Evolutionary conservation across 345 rosid genomes (phyloP).

Genomic region (Eucalyptus sp.): DNA sequence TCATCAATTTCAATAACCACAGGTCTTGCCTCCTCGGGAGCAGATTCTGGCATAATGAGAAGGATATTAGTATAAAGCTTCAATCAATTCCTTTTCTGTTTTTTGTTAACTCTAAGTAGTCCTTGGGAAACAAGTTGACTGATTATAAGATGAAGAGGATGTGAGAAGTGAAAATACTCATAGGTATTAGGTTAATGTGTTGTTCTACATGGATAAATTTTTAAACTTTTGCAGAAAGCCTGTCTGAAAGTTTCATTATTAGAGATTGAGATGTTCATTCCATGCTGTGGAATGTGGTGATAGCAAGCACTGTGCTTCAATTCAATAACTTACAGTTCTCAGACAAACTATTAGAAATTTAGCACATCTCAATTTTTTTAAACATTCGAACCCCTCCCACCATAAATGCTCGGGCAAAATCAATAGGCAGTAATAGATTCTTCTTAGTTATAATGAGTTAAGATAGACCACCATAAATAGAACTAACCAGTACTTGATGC

Average conservation of each 20-base stretch:
- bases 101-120: not conserved
- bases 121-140: not conserved
- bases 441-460: not conserved
- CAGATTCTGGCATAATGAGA: slow-evolving; percentile 17
- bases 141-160: not conserved
- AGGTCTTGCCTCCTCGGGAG: slow-evolving; percentile 10
- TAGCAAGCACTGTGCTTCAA: not conserved
- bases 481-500: slow-evolving; percentile 31
- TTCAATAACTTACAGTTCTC: not conserved
- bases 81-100: not conserved
- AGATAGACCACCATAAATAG: not conserved
- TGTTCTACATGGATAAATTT: not conserved
- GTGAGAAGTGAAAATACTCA: not conserved
- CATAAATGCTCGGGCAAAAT: not conserved
- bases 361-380: not conserved
- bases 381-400: not conserved
- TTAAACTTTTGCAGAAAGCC: not conserved
- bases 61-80: not conserved
- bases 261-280: not conserved
- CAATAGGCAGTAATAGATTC: not conserved
- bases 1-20: slow-evolving; percentile 35
- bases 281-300: not conserved
- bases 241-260: not conserved
- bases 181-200: not conserved
- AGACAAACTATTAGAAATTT: not conserved